Conservation (phyloP, 371 early-diverging fungal species). For the Mortierella sp. region DNA sequence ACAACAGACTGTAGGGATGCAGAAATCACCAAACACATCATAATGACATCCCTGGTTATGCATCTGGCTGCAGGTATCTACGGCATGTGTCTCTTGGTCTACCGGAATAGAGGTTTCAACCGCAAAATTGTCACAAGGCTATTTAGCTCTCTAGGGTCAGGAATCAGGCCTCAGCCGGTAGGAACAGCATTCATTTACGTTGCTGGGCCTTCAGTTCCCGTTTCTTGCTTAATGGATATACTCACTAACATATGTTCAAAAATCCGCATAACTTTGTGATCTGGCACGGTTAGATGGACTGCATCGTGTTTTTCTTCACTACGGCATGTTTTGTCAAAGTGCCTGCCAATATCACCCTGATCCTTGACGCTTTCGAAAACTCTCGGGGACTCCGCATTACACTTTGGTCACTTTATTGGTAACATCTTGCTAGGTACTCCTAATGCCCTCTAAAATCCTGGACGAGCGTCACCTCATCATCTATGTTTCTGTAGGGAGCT, state of each 20-base stretch:
- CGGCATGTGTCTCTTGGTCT: slow-evolving; percentile 10
- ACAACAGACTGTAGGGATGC: slow-evolving; percentile 11
- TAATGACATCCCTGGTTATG: slow-evolving; percentile 4
- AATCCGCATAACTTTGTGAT: not conserved
- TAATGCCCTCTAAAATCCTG: not conserved
- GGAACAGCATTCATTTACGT: not conserved
- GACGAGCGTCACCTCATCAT: not conserved
- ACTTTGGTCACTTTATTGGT: slow-evolving; percentile 25
- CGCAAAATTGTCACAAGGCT: slow-evolving; percentile 14
- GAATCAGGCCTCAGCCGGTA: slow-evolving; percentile 22
- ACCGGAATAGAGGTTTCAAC: slow-evolving; percentile 17
- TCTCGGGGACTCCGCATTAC: no score
- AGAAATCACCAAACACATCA: not conserved
- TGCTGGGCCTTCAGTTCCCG: no score
- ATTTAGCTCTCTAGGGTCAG: slow-evolving; percentile 7
- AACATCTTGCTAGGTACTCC: no score
- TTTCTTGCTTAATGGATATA: not conserved
- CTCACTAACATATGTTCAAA: not conserved
- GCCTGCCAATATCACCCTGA: slow-evolving; percentile 6
- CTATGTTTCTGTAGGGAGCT: not conserved
- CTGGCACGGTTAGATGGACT: slow-evolving; percentile 28
- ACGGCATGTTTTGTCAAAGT: slow-evolving; percentile 16
- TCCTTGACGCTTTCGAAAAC: slow-evolving; percentile 19
- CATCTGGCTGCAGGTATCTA: not conserved
- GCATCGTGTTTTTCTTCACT: slow-evolving; percentile 12